Base-by-base conservation (phyloP, 2,329 filamentous ascomycete genomes). In the Eutypella sp. region DNA sequence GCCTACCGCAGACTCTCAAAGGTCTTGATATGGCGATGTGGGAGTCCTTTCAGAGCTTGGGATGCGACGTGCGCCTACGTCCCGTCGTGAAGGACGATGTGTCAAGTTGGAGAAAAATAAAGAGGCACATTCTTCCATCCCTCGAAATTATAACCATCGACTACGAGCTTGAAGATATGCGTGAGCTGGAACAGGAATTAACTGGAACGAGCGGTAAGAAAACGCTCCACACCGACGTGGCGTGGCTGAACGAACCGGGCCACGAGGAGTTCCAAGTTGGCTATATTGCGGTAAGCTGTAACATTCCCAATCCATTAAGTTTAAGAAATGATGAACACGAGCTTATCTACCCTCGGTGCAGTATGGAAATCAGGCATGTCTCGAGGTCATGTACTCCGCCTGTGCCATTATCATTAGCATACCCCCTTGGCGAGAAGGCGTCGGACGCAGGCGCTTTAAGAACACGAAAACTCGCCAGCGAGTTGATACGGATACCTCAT, bases 21-120 rank as follows among this genome's bases (percentile, higher is more conserved):
- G 47, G 47, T 1, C 13, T 46, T 24, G 44, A 49, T 15, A 46
- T 46, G 41, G 47, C 38, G 23, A 11, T 49, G 13, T 49, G 44
- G 44, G 40, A 46, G 11, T 22, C 20, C 10, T 44, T 49, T 20
- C 41, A 34, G 6, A 24, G 29, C 6, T 31, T 49, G 4, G 23
- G 19, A 4, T 46, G 39, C 11, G 29, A n/a, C 11, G 29, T 33
- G 16, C 16, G 29, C 29, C 13, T 33, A n/a, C 29, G 41, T 15
- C 41, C 41, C 5, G 15, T 42, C 6, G 13, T 42, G n/a, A n/a
- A n/a, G n/a, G n/a, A n/a, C n/a, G n/a, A n/a, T n/a, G n/a, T 10
- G 29, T 15, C 19, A 34, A 33, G 11, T n/a, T 29, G 29, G 5
- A 24, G 18, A 20, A 34, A 2, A 2, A 22, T 6, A 6, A 7